Conservation (phyloP, 148 eudicot species). For the Limonium bicolor region DNA sequence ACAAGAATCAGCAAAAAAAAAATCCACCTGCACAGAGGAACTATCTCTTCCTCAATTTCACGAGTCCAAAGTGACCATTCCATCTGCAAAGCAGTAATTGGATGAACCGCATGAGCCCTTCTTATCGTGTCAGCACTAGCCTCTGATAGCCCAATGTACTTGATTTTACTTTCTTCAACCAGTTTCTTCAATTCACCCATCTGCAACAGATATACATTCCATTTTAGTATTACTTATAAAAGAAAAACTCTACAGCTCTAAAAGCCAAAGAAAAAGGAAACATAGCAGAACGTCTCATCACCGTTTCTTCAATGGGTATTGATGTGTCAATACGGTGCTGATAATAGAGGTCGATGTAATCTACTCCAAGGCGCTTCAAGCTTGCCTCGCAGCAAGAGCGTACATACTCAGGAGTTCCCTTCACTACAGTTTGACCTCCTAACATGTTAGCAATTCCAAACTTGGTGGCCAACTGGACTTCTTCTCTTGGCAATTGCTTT, state of each 20-base stretch:
- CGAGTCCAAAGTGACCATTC: slow-evolving; percentile 2
- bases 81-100: not conserved
- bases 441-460: not conserved
- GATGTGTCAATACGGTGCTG: not conserved
- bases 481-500: not conserved
- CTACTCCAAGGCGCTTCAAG: not conserved
- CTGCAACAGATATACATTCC: not conserved
- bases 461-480: not conserved
- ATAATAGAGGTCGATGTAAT: slow-evolving; percentile 1
- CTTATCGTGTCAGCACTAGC: slow-evolving; percentile 1
- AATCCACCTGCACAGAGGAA: slow-evolving; percentile 2
- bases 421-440: not conserved
- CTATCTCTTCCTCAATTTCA: not conserved
- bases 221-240: too few relatives aligned
- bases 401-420: not conserved
- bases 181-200: slow-evolving; percentile 5
- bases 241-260: too few relatives aligned
- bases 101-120: not conserved
- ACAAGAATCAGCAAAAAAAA: too few relatives aligned
- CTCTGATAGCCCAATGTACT: slow-evolving; percentile 3
- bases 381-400: not conserved
- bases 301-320: slow-evolving; percentile 2
- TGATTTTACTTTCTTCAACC: slow-evolving; percentile 1
- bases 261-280: not conserved
- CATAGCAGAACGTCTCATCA: too few relatives aligned